Evolutionary conservation across 1,284 basidiomycete species (phyloP).

Genomic region (Cutaneotrichosporon arboriforme): DNA sequence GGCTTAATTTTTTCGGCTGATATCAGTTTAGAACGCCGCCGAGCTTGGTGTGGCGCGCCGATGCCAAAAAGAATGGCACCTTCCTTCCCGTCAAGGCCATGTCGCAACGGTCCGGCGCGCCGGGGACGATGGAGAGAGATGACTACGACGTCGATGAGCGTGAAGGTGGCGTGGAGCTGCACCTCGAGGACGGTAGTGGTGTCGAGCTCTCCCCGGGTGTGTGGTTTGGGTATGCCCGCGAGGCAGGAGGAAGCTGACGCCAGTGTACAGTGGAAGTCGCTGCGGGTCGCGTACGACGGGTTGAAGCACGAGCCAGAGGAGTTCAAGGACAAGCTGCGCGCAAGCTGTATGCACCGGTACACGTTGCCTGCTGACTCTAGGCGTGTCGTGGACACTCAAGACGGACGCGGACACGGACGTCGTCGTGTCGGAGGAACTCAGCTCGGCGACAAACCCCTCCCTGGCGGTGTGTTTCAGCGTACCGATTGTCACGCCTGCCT

Average conservation of each 20-base stretch:
- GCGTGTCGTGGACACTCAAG: slow-evolving; percentile 26
- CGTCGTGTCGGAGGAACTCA: slow-evolving; percentile 24
- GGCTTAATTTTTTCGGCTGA: background rate
- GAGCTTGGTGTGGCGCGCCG: slow-evolving; percentile 21
- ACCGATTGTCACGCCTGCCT: slow-evolving; percentile 32
- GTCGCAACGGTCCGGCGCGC: slow-evolving; percentile 5
- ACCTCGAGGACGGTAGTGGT: slow-evolving; percentile 23
- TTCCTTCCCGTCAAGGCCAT: slow-evolving; percentile 21
- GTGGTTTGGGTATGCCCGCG: slow-evolving; percentile 30
- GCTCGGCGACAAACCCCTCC: slow-evolving; percentile 15
- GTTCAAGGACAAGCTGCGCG: slow-evolving; percentile 16
- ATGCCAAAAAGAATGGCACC: slow-evolving; percentile 30
- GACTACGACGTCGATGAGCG: slow-evolving; percentile 25
- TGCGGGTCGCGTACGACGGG: slow-evolving; percentile 23
- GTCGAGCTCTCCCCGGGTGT: slow-evolving; percentile 3
- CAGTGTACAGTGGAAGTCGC: slow-evolving; percentile 13
- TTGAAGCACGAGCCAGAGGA: slow-evolving; percentile 32
- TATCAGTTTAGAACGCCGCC: slow-evolving; percentile 19
- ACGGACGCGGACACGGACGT: slow-evolving; percentile 7
- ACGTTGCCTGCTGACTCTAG: slow-evolving; percentile 11
- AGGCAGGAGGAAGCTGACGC: background rate
- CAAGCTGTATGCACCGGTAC: background rate
- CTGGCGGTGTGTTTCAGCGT: slow-evolving; percentile 33
- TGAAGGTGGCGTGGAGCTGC: slow-evolving; percentile 10
- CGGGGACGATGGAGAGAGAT: slow-evolving; percentile 19